phyloP scores from a whole-genome alignment of 169 alveolate species.

The Eimeria tenella region DNA sequence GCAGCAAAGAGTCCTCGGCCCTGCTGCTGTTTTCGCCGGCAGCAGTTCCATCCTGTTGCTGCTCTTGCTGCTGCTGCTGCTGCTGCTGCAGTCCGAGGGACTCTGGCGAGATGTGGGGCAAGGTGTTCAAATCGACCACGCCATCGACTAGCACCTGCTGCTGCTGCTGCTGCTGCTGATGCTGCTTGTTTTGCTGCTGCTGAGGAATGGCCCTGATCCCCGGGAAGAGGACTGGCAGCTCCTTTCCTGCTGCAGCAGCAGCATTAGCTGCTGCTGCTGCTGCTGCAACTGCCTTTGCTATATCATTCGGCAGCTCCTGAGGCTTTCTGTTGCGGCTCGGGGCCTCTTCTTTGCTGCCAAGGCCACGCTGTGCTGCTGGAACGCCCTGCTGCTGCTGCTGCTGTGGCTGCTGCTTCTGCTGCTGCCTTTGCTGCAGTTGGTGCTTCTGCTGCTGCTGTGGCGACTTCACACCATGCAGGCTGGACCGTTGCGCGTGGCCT shows the following conservation, averaged over 20 bases:
- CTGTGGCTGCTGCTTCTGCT: not conserved
- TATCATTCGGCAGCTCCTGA: not conserved
- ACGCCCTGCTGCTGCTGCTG: not conserved
- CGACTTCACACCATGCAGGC: not conserved
- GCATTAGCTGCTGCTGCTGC: slow-evolving; percentile 27
- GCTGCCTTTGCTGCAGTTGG: not conserved
- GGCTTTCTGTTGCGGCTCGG: not conserved
- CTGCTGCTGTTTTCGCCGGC: not conserved
- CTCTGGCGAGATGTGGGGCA: not conserved
- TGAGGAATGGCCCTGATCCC: not conserved
- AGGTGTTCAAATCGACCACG: not conserved
- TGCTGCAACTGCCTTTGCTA: not conserved
- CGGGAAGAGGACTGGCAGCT: not conserved
- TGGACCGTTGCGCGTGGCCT: not conserved
- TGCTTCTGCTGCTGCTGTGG: not conserved
- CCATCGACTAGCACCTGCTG: slow-evolving; percentile 20
- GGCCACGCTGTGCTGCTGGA: not conserved
- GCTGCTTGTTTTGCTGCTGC: slow-evolving; percentile 1
- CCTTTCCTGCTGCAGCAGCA: not conserved
- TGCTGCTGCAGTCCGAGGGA: not conserved
- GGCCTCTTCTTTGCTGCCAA: not conserved
- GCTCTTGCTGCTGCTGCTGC: slow-evolving; percentile 4
- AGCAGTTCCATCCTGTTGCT: not conserved
- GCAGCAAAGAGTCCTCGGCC: not conserved
- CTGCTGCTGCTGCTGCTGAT: not conserved